Base-by-base conservation (phyloP, 2,329 filamentous ascomycete genomes). In the Venturia effusa region DNA sequence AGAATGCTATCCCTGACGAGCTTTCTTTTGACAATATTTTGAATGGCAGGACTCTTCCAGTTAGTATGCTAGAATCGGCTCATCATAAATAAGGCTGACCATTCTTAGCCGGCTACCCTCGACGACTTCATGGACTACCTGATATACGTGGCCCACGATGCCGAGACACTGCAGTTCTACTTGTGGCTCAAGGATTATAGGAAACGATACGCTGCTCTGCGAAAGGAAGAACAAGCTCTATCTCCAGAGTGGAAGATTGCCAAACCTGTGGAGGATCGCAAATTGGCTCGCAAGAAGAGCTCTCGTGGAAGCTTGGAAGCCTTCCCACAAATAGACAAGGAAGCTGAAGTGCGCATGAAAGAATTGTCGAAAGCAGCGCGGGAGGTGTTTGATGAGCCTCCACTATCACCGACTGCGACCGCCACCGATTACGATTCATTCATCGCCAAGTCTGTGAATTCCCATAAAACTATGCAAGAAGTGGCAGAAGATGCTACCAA, bases 161-260 rank as follows among this genome's bases (percentile, higher is more conserved):
- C 63, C 15, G 63, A 64, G 45, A 64, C 34, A n/a, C 60, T 64
- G 17, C 64, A 79, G 27, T 67, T 67, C 59, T 67, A 67, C 40
- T 64, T 67, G 2, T 67, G 66, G 66, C 64, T 67, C 19, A 59
- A 51, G 48, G 66, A 64, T 27, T 67, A 67, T 41, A 66, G 32
- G 27, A 64, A 65, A 51, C 62, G 68, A 22, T 70, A 66, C 27
- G 67, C 65, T 37, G 67, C 67, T 41, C 17, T 61, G 7, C 67
- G 68, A 41, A 67, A 67, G 41, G 43, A 63, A 24, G 64, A 68
- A 22, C 74, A 74, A 64, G 74, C 71, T 43, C 71, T 76, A 8
- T 76, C 64, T 10, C 64, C 64, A 27, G 55, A 63, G 41, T 66
- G 65, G 65, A 19, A 45, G 40, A 7, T 30, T 37, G 17, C 6